Evolutionary conservation across 163 green algal genomes (phyloP).

Genomic region (Scenedesmus sp.): DNA sequence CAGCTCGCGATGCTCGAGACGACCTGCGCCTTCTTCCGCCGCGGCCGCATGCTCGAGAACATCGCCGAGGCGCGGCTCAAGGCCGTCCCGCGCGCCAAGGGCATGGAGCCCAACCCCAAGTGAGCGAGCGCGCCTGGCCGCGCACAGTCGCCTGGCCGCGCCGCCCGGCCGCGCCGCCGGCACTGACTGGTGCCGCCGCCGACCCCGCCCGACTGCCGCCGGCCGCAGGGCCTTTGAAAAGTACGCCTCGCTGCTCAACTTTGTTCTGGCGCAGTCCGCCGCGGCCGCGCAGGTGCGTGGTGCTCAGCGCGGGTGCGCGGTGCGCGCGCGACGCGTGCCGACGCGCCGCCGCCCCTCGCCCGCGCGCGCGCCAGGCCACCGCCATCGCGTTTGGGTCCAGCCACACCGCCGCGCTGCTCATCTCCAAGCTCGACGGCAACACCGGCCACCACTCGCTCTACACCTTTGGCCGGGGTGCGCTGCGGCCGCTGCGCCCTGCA

Average conservation of each 20-base stretch:
- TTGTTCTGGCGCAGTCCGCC: slow-evolving; percentile 75
- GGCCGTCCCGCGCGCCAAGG: slow-evolving; percentile 70
- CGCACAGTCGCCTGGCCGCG: too few species aligned
- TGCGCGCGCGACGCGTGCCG: background rate
- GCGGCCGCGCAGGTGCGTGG: slow-evolving; percentile 69
- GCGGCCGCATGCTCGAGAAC: slow-evolving; percentile 67
- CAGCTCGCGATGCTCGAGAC: slow-evolving; percentile 78
- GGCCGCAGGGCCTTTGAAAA: slow-evolving; percentile 67
- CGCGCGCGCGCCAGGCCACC: slow-evolving; percentile 61
- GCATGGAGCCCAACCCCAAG: slow-evolving; percentile 70
- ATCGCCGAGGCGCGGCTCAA: slow-evolving; percentile 72
- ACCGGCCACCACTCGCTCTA: slow-evolving; percentile 64
- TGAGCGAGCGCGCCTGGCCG: slow-evolving; percentile 35
- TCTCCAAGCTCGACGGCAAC: slow-evolving; percentile 18
- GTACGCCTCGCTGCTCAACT: slow-evolving; percentile 73
- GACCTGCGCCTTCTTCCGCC: slow-evolving; percentile 77
- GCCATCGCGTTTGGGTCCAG: slow-evolving; percentile 76
- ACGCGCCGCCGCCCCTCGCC: too few species aligned
- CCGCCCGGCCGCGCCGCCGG: too few species aligned
- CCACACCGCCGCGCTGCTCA: slow-evolving; percentile 74
- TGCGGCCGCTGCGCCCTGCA: background rate
- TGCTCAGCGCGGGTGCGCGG: background rate
- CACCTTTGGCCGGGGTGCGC: slow-evolving; percentile 66
- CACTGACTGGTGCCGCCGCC: too few species aligned
- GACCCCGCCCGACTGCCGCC: background rate